Evolutionary conservation across 2,329 filamentous ascomycete species (phyloP), one percentile per base, ranked within the genome.

Genomic region (Fusarium virguliforme): DNA sequence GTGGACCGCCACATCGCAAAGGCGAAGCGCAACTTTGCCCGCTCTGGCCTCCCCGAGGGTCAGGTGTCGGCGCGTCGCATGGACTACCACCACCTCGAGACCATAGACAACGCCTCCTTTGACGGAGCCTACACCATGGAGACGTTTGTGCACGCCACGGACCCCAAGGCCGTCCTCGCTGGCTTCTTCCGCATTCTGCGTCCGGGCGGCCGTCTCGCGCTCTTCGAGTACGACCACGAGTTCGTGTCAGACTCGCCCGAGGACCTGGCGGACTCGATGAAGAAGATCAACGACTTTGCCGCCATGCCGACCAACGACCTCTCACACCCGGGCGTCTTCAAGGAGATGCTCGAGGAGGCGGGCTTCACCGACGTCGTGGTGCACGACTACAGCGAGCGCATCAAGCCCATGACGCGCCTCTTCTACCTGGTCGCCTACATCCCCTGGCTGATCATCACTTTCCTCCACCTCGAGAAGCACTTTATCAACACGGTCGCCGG

Each of bases 91-190:
- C 78, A 87, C 66, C 79, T 89, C 2, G 80, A 84, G 2, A 60
- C 64, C 12, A 76, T 87, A 24, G 62, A 71, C 0, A 71, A 78
- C 28, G 74, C 72, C 1, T 83, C 79, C 0, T 83, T 86, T 53
- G 85, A 89, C 60, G 86, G 85, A 6, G 76, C 85, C 35, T 89
- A 88, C 74, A 88, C 86, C 0, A 86, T 88, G 82, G 86, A 89
- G 75, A 87, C 86, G 0, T 82, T 89, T 50, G 85, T 88, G 0
- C 86, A 89, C 70, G 85, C 86, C 1, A 85, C 83, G 1, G 81
- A 87, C 37, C 82, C 84, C 0, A 72, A 79, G 35, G 75, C 75
- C 4, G 86, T 84, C 2, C 77, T 87, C 4, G 70, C 67, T 4
- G 83, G 83, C 24, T 87, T 88, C 76, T 81, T 80, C 72, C 83